Conservation (phyloP, 768 basidiomycete species). For the Pholiota molesta region DNA sequence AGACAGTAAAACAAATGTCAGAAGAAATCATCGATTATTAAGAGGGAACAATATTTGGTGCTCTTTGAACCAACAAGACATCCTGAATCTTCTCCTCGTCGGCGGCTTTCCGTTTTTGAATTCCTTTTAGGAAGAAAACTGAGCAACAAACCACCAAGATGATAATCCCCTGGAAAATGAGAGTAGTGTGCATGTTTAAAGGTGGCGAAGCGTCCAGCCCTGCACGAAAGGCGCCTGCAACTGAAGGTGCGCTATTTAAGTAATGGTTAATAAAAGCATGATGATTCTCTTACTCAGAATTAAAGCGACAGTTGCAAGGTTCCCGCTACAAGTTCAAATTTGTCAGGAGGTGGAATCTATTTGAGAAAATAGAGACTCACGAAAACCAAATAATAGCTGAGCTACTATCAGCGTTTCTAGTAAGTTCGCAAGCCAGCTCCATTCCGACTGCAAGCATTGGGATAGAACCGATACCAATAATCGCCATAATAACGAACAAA, state of each 20-base stretch:
- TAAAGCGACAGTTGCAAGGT: constrained; percentile 62
- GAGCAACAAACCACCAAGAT: constrained; percentile 40
- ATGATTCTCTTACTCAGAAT: constrained; percentile 51
- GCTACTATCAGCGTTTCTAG: constrained; percentile 78
- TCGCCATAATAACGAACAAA: constrained; percentile 66
- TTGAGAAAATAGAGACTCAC: constrained; percentile 40
- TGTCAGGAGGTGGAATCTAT: constrained; percentile 7
- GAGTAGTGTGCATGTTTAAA: constrained; percentile 66
- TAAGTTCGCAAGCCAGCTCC: constrained; percentile 80
- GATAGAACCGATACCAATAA: constrained; percentile 68
- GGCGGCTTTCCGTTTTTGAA: constrained; percentile 61
- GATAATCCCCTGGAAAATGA: constrained; percentile 67
- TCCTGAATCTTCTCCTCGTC: constrained; percentile 54
- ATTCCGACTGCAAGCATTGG: constrained; percentile 76
- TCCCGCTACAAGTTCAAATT: constrained; percentile 48
- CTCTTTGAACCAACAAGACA: constrained; percentile 10
- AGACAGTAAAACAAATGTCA: no score
- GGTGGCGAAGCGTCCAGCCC: constrained; percentile 64
- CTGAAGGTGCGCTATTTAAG: constrained; percentile 34
- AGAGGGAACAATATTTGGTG: not conserved
- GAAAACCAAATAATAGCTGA: constrained; percentile 77
- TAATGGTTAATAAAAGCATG: not conserved
- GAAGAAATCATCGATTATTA: not conserved
- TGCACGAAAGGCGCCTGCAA: constrained; percentile 69
- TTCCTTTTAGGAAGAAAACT: constrained; percentile 58